Evolutionary conservation across 1,284 basidiomycete genomes (phyloP).

Genomic region (Coniferiporia sulphurascens): DNA sequence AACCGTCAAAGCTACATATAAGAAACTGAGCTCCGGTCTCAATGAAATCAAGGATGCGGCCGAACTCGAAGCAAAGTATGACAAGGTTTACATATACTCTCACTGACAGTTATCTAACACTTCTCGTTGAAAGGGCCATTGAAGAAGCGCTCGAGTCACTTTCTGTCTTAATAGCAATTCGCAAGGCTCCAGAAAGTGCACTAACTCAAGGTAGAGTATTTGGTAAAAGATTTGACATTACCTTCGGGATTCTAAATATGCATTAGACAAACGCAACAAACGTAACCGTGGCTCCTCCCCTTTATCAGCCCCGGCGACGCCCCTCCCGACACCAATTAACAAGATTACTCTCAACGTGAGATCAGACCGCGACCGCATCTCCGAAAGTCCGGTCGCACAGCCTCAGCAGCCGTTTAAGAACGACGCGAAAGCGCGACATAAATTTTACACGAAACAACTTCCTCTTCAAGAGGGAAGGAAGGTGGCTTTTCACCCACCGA

Average conservation of each 20-base stretch:
- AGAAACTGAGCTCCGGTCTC: slow-evolving; percentile 55
- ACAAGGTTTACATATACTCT: slow-evolving; percentile 3
- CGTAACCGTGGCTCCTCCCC: slow-evolving; percentile 69
- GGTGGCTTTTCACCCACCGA: slow-evolving; percentile 73
- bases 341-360: slow-evolving; percentile 43
- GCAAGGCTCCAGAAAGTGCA: slow-evolving; percentile 57
- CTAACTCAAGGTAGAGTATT: slow-evolving; percentile 46
- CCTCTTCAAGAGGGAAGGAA: slow-evolving; percentile 68
- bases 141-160: slow-evolving; percentile 67
- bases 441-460: slow-evolving; percentile 53
- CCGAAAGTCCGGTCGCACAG: slow-evolving; percentile 45
- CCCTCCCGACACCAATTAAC: slow-evolving; percentile 35
- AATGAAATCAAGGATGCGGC: slow-evolving; percentile 55
- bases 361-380: slow-evolving; percentile 49
- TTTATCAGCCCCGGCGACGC: slow-evolving; percentile 34
- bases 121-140: slow-evolving; percentile 45
- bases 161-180: slow-evolving; percentile 60
- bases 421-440: slow-evolving; percentile 59
- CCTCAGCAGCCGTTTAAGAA: slow-evolving; percentile 51
- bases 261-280: slow-evolving; percentile 66
- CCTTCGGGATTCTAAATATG: neutral
- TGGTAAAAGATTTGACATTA: neutral
- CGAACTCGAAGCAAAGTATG: slow-evolving; percentile 62
- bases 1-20: slow-evolving; percentile 54
- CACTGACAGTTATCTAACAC: too few relatives aligned